These are phyloP conservation scores for Pinus albicaulis DNA, from an alignment of 75 land plant genomes.

Conservation along the genomic window DNA sequence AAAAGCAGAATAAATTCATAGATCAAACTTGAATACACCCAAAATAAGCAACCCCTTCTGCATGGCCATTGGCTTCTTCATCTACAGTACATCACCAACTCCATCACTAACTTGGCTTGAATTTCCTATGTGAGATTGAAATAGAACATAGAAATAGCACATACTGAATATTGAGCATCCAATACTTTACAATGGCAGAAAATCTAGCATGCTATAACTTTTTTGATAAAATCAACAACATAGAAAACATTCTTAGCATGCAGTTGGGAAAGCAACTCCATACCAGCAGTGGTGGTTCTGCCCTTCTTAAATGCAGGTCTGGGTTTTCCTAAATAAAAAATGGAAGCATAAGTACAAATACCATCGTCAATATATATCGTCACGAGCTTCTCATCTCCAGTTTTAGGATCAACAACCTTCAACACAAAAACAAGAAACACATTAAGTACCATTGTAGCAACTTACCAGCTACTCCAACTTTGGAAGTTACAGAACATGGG, in stretches of 20 bases:
- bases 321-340: not conserved
- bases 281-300: constrained; percentile 83
- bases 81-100: constrained; percentile 89
- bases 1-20: not conserved
- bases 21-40: constrained; percentile 79
- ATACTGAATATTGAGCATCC: not conserved
- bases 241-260: not conserved
- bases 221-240: not conserved
- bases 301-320: not conserved
- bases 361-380: constrained; percentile 42
- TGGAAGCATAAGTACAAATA: not conserved
- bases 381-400: constrained; percentile 82
- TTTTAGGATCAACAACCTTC: constrained; percentile 87
- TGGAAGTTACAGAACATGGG: not conserved
- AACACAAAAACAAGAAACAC: constrained; percentile 1
- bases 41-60: constrained; percentile 75
- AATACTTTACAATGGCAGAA: not conserved
- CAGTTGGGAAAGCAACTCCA: not conserved
- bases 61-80: constrained; percentile 74
- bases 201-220: not conserved
- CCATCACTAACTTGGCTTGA: constrained; percentile 96
- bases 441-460: constrained; percentile 1
- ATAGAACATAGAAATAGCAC: not conserved
- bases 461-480: not conserved
- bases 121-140: constrained; percentile 48